These are phyloP conservation scores for Bolboschoenoplectus hybrid DNA, from an alignment of 202 grass and related monocot species.

Conservation along the genomic window DNA sequence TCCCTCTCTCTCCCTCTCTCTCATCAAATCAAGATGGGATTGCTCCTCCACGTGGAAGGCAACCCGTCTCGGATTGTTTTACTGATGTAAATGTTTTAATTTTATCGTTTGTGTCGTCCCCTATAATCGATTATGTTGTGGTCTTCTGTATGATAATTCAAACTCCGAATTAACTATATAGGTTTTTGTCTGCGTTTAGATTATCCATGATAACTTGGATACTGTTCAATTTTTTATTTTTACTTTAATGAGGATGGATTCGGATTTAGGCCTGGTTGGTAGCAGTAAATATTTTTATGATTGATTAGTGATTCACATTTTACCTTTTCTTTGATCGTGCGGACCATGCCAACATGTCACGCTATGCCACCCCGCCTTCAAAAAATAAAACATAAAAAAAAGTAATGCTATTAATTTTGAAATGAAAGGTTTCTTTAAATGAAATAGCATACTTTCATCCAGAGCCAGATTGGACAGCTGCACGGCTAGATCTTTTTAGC, in stretches of 20 bases:
- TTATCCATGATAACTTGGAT: constrained; percentile 4
- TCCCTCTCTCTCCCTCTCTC: not conserved
- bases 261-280: not conserved
- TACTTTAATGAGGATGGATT: not conserved
- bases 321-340: not conserved
- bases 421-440: not conserved
- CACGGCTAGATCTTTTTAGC: not conserved
- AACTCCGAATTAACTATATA: constrained; percentile 21
- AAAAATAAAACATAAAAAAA: too few species aligned
- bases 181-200: not conserved
- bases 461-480: not conserved
- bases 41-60: not conserved
- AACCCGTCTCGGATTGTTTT: constrained; percentile 15
- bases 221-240: not conserved
- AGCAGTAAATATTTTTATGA: not conserved
- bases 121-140: not conserved
- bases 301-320: not conserved
- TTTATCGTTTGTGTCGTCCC: constrained; percentile 28
- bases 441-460: constrained; percentile 24
- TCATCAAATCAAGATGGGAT: constrained; percentile 31
- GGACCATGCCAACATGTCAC: not conserved
- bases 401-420: not conserved
- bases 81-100: constrained; percentile 35
- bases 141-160: constrained; percentile 28
- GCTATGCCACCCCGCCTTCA: too few species aligned